These are phyloP conservation scores for Gigaspora rosea DNA, from an alignment of 192 early-diverging fungal genomes.

Conservation along the genomic window DNA sequence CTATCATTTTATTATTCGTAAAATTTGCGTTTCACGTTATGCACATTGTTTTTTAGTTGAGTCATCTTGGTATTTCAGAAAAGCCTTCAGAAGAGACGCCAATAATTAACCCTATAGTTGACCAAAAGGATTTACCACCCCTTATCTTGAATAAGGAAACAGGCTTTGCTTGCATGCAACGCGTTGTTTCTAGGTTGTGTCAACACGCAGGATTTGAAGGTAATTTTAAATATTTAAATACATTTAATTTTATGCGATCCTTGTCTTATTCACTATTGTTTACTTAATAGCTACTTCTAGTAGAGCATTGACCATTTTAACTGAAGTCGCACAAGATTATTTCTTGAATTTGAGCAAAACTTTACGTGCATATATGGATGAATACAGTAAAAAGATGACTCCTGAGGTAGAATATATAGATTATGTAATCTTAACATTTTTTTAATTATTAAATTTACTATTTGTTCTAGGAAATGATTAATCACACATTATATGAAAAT, in stretches of 20 bases:
- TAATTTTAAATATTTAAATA: background rate
- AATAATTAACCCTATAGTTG: slow-evolving; percentile 5
- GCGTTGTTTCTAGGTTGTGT: slow-evolving; percentile 66
- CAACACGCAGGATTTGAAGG: slow-evolving; percentile 92
- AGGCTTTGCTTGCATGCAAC: slow-evolving; percentile 61
- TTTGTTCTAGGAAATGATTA: slow-evolving; percentile 69
- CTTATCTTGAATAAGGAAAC: slow-evolving; percentile 57
- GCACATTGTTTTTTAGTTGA: background rate
- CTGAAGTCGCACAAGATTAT: slow-evolving; percentile 80
- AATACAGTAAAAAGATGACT: slow-evolving; percentile 70
- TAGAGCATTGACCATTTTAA: slow-evolving; percentile 67
- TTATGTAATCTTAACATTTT: background rate
- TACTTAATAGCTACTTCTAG: background rate
- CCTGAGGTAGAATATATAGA: slow-evolving; percentile 58
- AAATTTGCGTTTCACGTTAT: background rate
- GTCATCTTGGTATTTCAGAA: slow-evolving; percentile 13
- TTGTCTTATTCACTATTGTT: background rate
- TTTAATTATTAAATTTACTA: slow-evolving; percentile 10
- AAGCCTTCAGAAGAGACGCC: slow-evolving; percentile 26
- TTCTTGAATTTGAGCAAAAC: slow-evolving; percentile 83
- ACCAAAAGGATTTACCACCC: slow-evolving; percentile 45
- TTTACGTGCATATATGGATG: slow-evolving; percentile 75
- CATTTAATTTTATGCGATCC: slow-evolving; percentile 42
- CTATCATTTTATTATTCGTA: background rate
- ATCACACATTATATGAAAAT: slow-evolving; percentile 80